These are phyloP conservation scores for Mariannaea elegans DNA, from an alignment of 2,329 filamentous ascomycete genomes.

Conservation along the genomic window DNA sequence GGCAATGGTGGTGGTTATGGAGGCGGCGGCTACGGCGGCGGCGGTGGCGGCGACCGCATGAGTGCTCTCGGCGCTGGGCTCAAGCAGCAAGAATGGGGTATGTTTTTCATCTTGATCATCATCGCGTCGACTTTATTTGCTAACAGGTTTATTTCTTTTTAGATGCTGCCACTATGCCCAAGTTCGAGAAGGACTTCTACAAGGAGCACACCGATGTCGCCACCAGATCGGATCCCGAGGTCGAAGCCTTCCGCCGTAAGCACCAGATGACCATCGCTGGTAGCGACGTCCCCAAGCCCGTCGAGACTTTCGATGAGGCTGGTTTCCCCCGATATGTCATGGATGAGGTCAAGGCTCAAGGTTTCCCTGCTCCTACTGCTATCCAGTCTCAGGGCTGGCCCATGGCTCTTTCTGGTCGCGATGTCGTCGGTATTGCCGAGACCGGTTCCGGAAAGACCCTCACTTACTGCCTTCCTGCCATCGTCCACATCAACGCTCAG, in stretches of 20 bases:
- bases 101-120: slow-evolving; percentile 48
- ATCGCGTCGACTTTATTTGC: slow-evolving; percentile 39
- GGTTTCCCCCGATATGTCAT: slow-evolving; percentile 97
- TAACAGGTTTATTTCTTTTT: slow-evolving; percentile 30
- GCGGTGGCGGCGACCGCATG: slow-evolving; percentile 91
- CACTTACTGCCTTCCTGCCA: slow-evolving; percentile 96
- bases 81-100: slow-evolving; percentile 90
- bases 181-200: slow-evolving; percentile 99
- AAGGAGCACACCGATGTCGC: slow-evolving; percentile 88
- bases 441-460: slow-evolving; percentile 99
- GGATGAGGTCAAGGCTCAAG: slow-evolving; percentile 98
- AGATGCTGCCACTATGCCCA: slow-evolving; percentile 84
- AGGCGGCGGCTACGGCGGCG: slow-evolving; percentile 49
- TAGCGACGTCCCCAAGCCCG: slow-evolving; percentile 85
- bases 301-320: slow-evolving; percentile 97
- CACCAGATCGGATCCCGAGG: slow-evolving; percentile 77
- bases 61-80: slow-evolving; percentile 86
- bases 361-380: slow-evolving; percentile 90
- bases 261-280: slow-evolving; percentile 87
- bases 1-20: slow-evolving; percentile 51
- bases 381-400: slow-evolving; percentile 99
- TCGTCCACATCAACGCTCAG: slow-evolving; percentile 99
- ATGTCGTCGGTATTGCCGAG: slow-evolving; percentile 98
- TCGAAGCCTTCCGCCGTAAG: slow-evolving; percentile 87
- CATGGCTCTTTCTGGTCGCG: slow-evolving; percentile 97